phyloP scores from a whole-genome alignment of 139 green algal genomes.

The Microglena sp. region DNA sequence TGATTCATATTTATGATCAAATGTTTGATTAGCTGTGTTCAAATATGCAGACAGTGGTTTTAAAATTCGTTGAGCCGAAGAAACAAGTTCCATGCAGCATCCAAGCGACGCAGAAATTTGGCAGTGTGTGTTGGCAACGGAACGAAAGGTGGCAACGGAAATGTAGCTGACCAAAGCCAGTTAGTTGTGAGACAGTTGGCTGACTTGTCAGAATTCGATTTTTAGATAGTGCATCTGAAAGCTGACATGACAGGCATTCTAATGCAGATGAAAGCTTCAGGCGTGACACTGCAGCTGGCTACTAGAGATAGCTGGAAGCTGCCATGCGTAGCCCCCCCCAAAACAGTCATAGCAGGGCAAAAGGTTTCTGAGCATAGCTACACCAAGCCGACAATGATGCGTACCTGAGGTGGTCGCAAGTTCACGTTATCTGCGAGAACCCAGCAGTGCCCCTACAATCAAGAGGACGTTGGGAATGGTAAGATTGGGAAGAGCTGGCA shows the following conservation, averaged over 20 bases:
- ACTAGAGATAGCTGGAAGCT: no score
- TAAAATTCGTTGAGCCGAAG: background rate
- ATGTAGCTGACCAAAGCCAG: no score
- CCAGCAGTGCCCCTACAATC: conserved; percentile 78
- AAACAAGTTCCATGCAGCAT: conserved; percentile 3
- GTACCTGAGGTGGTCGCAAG: background rate
- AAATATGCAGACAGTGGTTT: background rate
- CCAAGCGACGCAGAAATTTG: background rate
- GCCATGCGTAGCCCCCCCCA: background rate
- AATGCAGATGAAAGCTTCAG: no score
- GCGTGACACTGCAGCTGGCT: no score
- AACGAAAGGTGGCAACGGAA: no score
- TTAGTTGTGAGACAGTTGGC: no score
- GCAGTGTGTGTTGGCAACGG: no score
- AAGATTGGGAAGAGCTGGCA: no score
- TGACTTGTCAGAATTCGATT: no score
- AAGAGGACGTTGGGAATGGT: no score
- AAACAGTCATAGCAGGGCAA: background rate
- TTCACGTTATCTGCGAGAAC: conserved; percentile 65
- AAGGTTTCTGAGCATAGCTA: background rate
- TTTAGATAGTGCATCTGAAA: no score
- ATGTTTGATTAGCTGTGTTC: background rate
- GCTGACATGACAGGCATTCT: no score
- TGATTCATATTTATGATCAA: conserved; percentile 5
- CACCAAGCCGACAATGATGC: background rate